Conservation (phyloP, 305 asterid species). For the Fraxinus paxiana region DNA sequence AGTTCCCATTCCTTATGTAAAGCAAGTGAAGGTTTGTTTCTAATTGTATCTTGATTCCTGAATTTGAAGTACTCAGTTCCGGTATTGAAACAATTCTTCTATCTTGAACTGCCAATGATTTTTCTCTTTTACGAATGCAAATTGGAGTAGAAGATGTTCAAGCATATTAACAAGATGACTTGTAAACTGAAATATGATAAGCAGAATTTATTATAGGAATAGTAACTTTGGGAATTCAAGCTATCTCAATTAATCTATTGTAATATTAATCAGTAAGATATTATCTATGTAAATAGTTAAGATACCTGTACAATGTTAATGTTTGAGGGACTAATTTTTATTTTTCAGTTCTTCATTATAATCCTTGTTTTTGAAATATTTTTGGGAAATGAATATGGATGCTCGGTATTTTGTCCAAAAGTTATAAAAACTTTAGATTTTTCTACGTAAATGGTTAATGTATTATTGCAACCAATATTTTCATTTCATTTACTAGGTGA, state of each 20-base stretch:
- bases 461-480: background rate
- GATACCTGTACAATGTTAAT: background rate
- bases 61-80: background rate
- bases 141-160: conserved; percentile 2
- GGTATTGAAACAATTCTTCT: background rate
- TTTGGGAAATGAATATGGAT: background rate
- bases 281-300: background rate
- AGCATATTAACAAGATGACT: background rate
- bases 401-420: background rate
- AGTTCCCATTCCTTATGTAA: conserved; percentile 95
- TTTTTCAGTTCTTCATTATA: background rate
- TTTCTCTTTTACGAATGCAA: background rate
- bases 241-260: background rate
- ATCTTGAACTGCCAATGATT: conserved; percentile 6
- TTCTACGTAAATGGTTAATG: background rate
- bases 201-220: background rate
- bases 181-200: background rate
- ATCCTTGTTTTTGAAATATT: background rate
- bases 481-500: background rate
- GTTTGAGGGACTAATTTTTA: background rate
- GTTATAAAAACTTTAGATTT: background rate
- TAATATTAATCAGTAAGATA: background rate
- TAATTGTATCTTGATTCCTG: conserved; percentile 4
- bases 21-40: conserved; percentile 89
- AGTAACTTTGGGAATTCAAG: background rate